Conservation (phyloP, 352 stramenopile species). For the Discostella stelligera region DNA sequence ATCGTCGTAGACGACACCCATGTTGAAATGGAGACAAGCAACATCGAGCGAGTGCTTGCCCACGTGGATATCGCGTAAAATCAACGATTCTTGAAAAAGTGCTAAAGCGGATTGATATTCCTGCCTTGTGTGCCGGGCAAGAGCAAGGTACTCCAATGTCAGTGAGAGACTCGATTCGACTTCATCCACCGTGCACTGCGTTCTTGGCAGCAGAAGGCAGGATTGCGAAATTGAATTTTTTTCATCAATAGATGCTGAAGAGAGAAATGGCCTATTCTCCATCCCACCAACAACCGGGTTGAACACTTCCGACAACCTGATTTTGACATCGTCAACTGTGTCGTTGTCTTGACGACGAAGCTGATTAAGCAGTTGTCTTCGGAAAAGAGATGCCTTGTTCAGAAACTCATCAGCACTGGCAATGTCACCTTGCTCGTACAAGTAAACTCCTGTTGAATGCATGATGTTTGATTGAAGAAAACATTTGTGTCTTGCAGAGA, state of each 20-base stretch:
- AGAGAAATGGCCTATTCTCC: slow-evolving; percentile 24
- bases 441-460: slow-evolving; percentile 47
- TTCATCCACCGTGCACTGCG: slow-evolving; percentile 38
- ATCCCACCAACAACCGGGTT: slow-evolving; percentile 26
- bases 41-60: slow-evolving; percentile 54
- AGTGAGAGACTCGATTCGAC: slow-evolving; percentile 52
- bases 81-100: slow-evolving; percentile 55
- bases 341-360: slow-evolving; percentile 17
- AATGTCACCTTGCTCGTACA: slow-evolving; percentile 47
- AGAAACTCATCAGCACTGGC: slow-evolving; percentile 33
- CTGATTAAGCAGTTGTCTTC: slow-evolving; percentile 46
- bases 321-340: slow-evolving; percentile 10
- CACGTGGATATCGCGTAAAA: slow-evolving; percentile 50
- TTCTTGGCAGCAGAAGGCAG: slow-evolving; percentile 25
- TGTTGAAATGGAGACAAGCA: slow-evolving; percentile 59
- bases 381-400: slow-evolving; percentile 31
- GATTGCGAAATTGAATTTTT: slow-evolving; percentile 29
- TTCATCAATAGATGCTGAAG: slow-evolving; percentile 21
- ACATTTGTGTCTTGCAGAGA: slow-evolving; percentile 39
- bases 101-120: slow-evolving; percentile 44
- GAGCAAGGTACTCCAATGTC: slow-evolving; percentile 56
- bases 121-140: slow-evolving; percentile 46
- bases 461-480: slow-evolving; percentile 52
- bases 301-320: slow-evolving; percentile 21
- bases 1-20: slow-evolving; percentile 58